Conservation (phyloP, 2,329 filamentous ascomycete species). For the Allantophomopsis lycopodina region DNA sequence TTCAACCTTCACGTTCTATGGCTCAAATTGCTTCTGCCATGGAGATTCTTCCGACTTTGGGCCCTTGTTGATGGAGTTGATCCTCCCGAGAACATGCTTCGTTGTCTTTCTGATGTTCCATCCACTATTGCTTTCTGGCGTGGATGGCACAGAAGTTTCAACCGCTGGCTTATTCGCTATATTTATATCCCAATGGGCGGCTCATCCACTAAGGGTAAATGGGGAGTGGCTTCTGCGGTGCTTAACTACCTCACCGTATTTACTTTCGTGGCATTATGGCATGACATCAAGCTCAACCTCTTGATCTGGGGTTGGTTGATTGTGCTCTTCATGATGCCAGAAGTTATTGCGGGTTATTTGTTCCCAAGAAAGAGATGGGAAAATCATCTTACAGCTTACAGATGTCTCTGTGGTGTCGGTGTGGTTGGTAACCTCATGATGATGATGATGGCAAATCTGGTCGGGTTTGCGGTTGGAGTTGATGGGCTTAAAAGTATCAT, state of each 20-base stretch:
- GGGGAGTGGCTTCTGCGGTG: slow-evolving; percentile 41
- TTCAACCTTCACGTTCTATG: slow-evolving; percentile 97
- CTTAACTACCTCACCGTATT: slow-evolving; percentile 76
- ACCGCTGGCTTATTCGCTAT: slow-evolving; percentile 89
- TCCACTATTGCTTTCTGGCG: slow-evolving; percentile 88
- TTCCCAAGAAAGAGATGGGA: slow-evolving; percentile 64
- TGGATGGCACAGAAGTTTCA: slow-evolving; percentile 89
- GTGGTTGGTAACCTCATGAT: slow-evolving; percentile 76
- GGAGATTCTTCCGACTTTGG: slow-evolving; percentile 99
- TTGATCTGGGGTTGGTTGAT: slow-evolving; percentile 97
- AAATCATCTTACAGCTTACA: slow-evolving; percentile 54
- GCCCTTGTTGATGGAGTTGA: slow-evolving; percentile 80
- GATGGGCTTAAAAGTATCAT: slow-evolving; percentile 75
- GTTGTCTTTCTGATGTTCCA: slow-evolving; percentile 93
- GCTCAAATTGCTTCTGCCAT: slow-evolving; percentile 91
- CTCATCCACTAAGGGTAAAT: slow-evolving; percentile 30
- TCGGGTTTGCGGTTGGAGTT: slow-evolving; percentile 85
- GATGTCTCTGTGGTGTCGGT: slow-evolving; percentile 68
- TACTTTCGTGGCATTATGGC: slow-evolving; percentile 95
- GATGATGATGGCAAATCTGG: slow-evolving; percentile 92
- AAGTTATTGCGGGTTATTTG: slow-evolving; percentile 55
- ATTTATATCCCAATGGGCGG: slow-evolving; percentile 88
- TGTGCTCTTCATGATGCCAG: slow-evolving; percentile 84
- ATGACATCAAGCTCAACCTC: slow-evolving; percentile 83
- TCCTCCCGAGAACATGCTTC: slow-evolving; percentile 95